Conservation (phyloP, 768 basidiomycete genomes). For the Lentinula boryana region DNA sequence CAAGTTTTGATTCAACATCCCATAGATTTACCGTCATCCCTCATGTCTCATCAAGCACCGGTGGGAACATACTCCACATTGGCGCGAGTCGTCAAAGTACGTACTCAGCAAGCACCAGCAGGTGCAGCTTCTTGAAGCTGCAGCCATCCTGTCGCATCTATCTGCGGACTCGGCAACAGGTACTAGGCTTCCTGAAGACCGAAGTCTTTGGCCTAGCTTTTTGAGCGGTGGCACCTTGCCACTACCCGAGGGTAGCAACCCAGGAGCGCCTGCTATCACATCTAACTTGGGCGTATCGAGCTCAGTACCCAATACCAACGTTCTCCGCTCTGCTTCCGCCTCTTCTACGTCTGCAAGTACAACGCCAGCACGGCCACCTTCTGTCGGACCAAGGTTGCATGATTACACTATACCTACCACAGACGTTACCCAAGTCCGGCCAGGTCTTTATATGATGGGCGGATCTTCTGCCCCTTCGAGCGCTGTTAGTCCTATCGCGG, state of each 20-base stretch:
- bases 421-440: constrained; percentile 51
- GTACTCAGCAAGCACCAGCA: constrained; percentile 95
- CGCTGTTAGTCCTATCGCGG: not conserved
- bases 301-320: not conserved
- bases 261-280: not conserved
- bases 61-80: constrained; percentile 96
- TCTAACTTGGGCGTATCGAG: constrained; percentile 1
- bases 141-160: constrained; percentile 89
- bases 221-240: constrained; percentile 68
- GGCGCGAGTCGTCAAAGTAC: constrained; percentile 88
- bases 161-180: constrained; percentile 55
- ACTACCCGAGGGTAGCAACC: constrained; percentile 29
- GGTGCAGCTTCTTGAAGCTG: constrained; percentile 94
- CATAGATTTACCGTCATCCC: constrained; percentile 82
- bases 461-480: constrained; percentile 16
- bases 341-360: constrained; percentile 33
- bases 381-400: constrained; percentile 56
- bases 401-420: constrained; percentile 50
- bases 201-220: constrained; percentile 87
- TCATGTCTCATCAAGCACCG: constrained; percentile 96
- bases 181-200: constrained; percentile 87
- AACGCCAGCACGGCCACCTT: constrained; percentile 29
- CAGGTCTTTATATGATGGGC: constrained; percentile 43
- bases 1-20: not conserved
- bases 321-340: not conserved